These are phyloP conservation scores for Herpetomonas tarakana DNA, from an alignment of 208 protist genomes.

Conservation along the genomic window DNA sequence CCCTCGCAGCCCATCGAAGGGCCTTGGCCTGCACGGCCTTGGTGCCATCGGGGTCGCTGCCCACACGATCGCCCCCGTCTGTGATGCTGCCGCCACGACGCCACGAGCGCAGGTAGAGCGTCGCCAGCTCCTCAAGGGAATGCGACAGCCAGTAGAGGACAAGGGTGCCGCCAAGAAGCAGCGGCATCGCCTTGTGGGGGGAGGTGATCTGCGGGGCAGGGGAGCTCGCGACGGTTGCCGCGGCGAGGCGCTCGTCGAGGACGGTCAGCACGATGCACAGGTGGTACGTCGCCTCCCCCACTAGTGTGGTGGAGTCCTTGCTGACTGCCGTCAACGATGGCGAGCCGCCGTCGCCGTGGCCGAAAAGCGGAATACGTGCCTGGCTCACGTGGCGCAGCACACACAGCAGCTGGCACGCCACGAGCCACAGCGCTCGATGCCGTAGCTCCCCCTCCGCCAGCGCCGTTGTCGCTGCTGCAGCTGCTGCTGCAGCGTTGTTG, in stretches of 20 bases:
- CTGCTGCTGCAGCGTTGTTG: no score
- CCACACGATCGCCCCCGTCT: neutral
- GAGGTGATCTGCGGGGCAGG: neutral
- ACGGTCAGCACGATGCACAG: constrained; percentile 45
- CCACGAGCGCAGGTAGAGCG: neutral
- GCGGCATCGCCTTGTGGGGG: constrained; percentile 22
- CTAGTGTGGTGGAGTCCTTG: constrained; percentile 4
- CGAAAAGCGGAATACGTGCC: constrained; percentile 6
- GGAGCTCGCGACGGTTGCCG: constrained; percentile 6
- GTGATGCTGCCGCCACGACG: neutral
- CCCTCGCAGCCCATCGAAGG: constrained; percentile 8
- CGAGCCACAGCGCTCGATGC: constrained; percentile 26
- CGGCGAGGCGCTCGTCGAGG: constrained; percentile 29
- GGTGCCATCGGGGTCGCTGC: neutral
- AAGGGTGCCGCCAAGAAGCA: constrained; percentile 65
- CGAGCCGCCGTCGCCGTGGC: constrained; percentile 1
- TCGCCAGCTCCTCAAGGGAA: constrained; percentile 7
- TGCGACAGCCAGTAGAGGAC: constrained; percentile 49
- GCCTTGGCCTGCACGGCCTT: neutral
- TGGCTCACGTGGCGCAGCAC: constrained; percentile 39
- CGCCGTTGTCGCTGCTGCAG: neutral
- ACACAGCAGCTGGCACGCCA: constrained; percentile 51
- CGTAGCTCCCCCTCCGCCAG: constrained; percentile 9
- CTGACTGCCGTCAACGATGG: neutral
- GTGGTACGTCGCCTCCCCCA: constrained; percentile 43